Percentiles rank a stretch among this genome's conserved stretches.
Evolutionary conservation across 1,139 yeast genomes (phyloP).

Genomic region (Meyerozyma sp.): DNA sequence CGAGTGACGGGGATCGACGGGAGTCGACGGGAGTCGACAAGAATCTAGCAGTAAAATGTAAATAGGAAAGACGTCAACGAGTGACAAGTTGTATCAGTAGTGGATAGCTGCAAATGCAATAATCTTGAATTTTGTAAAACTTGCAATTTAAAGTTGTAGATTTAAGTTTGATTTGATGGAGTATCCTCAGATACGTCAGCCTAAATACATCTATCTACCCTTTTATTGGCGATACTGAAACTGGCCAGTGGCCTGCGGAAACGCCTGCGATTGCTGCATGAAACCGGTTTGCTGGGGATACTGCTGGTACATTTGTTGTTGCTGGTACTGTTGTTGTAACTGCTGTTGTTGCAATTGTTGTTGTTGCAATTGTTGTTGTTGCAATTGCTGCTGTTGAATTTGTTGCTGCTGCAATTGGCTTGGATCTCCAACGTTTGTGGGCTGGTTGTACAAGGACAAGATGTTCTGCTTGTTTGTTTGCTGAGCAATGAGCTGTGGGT

Average conservation of each 20-base stretch:
- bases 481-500: constrained; percentile 39
- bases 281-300: constrained; percentile 4
- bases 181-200: too few relatives aligned
- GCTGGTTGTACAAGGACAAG: constrained; percentile 36
- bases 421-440: constrained; percentile 23
- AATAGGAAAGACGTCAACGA: too few relatives aligned
- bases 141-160: too few relatives aligned
- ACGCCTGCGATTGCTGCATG: background rate
- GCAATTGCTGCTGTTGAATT: constrained; percentile 9
- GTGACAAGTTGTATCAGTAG: too few relatives aligned
- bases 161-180: too few relatives aligned
- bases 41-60: too few relatives aligned
- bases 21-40: too few relatives aligned
- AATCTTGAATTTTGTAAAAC: too few relatives aligned
- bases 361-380: constrained; percentile 14
- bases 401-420: constrained; percentile 9
- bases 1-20: too few relatives aligned
- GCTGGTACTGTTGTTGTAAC: constrained; percentile 14
- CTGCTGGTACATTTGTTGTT: constrained; percentile 16
- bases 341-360: constrained; percentile 5
- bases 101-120: too few relatives aligned
- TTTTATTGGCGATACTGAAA: background rate
- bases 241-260: background rate
- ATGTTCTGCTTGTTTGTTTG: constrained; percentile 41
- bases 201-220: too few relatives aligned